These are phyloP conservation scores for Coemansia sp. DNA, from an alignment of 192 early-diverging fungal genomes.

Conservation along the genomic window DNA sequence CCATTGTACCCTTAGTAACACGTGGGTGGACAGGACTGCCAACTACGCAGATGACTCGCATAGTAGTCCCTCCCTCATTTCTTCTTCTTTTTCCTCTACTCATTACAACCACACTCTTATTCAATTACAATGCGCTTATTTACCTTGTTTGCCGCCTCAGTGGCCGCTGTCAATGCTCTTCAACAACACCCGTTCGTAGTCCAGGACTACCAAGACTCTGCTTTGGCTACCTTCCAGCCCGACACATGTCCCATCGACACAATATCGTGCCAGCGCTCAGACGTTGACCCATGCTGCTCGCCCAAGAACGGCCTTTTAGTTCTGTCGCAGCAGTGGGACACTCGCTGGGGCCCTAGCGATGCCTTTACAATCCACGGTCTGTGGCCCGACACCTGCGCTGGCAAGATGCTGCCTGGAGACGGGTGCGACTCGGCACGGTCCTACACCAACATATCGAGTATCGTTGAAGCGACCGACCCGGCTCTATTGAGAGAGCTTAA, in stretches of 20 bases:
- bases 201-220: background rate
- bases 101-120: background rate
- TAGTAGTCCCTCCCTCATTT: background rate
- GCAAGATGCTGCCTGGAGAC: constrained; percentile 40
- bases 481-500: constrained; percentile 57
- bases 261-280: constrained; percentile 36
- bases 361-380: constrained; percentile 78
- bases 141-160: background rate
- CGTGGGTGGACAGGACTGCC: background rate
- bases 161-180: background rate
- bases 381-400: constrained; percentile 74
- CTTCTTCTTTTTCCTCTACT: background rate
- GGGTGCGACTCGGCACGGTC: constrained; percentile 71
- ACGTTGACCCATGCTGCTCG: constrained; percentile 54
- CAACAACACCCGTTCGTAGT: background rate
- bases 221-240: background rate
- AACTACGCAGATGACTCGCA: background rate
- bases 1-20: background rate
- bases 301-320: constrained; percentile 52
- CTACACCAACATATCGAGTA: constrained; percentile 59
- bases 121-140: background rate
- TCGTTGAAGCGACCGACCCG: constrained; percentile 33
- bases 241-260: constrained; percentile 48
- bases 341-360: constrained; percentile 60
- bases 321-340: constrained; percentile 61